A percentile compares a stretch with the other conserved stretches of the same genome.
Evolutionary conservation across 352 stramenopile species (phyloP).

Genomic region (Phytophthora europaea): DNA sequence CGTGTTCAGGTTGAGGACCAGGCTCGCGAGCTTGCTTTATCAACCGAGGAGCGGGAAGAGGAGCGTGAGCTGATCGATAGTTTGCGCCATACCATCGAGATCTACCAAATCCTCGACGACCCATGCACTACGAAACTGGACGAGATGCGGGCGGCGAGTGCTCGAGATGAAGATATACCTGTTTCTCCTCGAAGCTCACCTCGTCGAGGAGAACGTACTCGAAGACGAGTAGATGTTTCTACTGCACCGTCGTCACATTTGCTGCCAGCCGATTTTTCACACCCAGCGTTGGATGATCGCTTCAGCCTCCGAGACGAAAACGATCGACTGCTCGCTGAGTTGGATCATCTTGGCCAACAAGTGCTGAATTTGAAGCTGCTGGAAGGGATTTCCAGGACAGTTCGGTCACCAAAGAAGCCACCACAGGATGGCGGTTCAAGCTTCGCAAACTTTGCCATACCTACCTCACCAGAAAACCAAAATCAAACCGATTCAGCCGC

Average conservation of each 20-base stretch:
- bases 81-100: constrained; percentile 62
- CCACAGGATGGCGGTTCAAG: constrained; percentile 10
- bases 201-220: constrained; percentile 22
- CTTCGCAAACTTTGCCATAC: constrained; percentile 19
- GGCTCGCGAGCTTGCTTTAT: constrained; percentile 37
- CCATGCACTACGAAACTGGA: constrained; percentile 39
- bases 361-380: constrained; percentile 54
- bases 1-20: constrained; percentile 36
- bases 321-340: constrained; percentile 51
- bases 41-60: constrained; percentile 49
- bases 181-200: constrained; percentile 30
- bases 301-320: constrained; percentile 63
- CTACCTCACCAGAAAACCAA: constrained; percentile 15
- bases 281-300: constrained; percentile 36
- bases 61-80: constrained; percentile 70
- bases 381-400: constrained; percentile 28
- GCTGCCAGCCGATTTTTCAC: constrained; percentile 18
- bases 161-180: constrained; percentile 31
- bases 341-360: constrained; percentile 56
- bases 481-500: constrained; percentile 15
- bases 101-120: constrained; percentile 72
- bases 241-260: constrained; percentile 8
- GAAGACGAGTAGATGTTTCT: constrained; percentile 37
- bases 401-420: constrained; percentile 25
- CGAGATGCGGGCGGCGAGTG: constrained; percentile 13